Evolutionary conservation across 78 protist genomes (phyloP).

Genomic region (Goniomonas avonlea): DNA sequence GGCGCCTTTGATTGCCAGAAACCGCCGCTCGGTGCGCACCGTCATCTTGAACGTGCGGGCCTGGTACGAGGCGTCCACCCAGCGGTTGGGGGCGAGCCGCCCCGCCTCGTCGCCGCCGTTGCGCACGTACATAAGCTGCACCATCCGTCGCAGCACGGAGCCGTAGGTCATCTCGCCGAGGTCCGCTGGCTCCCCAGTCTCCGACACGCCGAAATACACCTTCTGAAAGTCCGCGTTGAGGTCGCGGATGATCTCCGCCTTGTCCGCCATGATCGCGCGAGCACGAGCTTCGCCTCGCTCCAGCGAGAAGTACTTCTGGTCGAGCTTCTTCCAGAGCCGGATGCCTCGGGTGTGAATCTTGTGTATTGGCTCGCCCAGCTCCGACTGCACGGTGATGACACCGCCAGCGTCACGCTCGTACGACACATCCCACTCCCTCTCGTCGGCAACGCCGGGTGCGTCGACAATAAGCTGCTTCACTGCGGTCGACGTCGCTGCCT

Average conservation of each 20-base stretch:
- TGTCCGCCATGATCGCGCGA: background rate
- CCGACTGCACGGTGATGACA: conserved; percentile 44
- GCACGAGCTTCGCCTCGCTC: background rate
- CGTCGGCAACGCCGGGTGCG: conserved; percentile 26
- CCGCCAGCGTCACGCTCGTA: conserved; percentile 46
- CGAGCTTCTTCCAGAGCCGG: conserved; percentile 41
- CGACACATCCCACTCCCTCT: conserved; percentile 38
- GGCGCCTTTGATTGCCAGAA: background rate
- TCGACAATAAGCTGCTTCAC: conserved; percentile 31
- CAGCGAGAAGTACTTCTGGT: conserved; percentile 32
- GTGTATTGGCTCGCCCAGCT: conserved; percentile 73
- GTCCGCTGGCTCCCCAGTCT: conserved; percentile 27
- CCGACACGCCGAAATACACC: conserved; percentile 36
- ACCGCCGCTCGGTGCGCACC: conserved; percentile 41
- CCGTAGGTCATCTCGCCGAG: conserved; percentile 47
- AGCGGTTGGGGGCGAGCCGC: too few relatives aligned
- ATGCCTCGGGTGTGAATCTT: conserved; percentile 52
- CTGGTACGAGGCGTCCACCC: conserved; percentile 31
- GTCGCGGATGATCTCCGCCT: conserved; percentile 24
- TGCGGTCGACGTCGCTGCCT: conserved; percentile 15
- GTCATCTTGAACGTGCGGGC: background rate
- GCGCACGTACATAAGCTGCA: conserved; percentile 19
- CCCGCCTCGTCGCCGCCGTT: background rate
- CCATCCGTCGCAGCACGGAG: conserved; percentile 33
- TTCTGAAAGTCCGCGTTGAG: conserved; percentile 55